Evolutionary conservation across 768 basidiomycete genomes (phyloP), one percentile per base, ranked within the genome.

Genomic region (Daedaleopsis nitida): DNA sequence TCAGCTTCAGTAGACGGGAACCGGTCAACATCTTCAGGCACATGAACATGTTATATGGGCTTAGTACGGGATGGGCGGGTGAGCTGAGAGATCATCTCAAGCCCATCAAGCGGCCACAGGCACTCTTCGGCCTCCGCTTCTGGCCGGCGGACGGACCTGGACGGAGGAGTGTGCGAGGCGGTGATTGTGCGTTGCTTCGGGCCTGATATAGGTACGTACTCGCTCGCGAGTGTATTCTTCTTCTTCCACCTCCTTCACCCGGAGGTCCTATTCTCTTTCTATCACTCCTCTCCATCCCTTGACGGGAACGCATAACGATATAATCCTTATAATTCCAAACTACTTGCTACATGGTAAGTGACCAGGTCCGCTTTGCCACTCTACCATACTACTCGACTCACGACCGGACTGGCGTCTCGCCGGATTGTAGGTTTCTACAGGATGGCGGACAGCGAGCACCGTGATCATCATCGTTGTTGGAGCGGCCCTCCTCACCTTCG

Each of bases 391-490:
- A 21, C 10, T n/a, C 23, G 9, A 23, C 21, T 23, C 23, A 4
- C 7, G 5, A 14, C 3, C 13, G 19, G 13, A 23, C 21, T 4
- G 24, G 21, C 4, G 11, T 24, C 21, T 49, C 14, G n/a, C n/a
- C n/a, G n/a, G n/a, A n/a, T n/a, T n/a, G 16, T 21, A 62, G 62
- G 52, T 55, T 34, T 58, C 57, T 44, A 63, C 62, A 45, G 62
- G 57, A 58, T 63, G 62, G 62, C 52, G 62, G 47, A 63, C 62
- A 45, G 62, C 62, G 37, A 21, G 34, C 23, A 55, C 47, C 39
- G 53, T 63, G 52, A 63, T 63, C 19, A 32, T 63, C 34, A 63
- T 63, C 21, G 44, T 63, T 42, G 16, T 63, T 39, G 62, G 62
- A 8, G 62, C 62, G 5, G 57, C 62, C n/a, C 39, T 63, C 9